Conservation (phyloP, 768 basidiomycete species). For the Russula foetens region DNA sequence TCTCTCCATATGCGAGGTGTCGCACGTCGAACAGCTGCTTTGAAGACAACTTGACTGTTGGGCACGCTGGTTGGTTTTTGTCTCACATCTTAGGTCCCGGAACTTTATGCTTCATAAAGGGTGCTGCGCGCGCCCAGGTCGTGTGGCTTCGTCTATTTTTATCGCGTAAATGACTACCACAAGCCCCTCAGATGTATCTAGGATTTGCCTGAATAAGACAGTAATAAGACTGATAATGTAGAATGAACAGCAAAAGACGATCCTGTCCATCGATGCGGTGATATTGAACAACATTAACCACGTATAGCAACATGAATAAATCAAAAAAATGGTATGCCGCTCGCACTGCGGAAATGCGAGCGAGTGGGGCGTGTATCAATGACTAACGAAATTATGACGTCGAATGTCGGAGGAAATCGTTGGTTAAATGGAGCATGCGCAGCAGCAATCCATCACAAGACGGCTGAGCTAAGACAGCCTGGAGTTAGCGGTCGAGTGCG, state of each 20-base stretch:
- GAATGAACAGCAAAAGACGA: neutral
- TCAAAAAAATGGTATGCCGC: constrained; percentile 9
- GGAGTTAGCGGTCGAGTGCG: constrained; percentile 9
- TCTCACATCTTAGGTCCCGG: neutral
- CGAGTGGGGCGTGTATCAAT: constrained; percentile 1
- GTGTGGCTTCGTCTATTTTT: neutral
- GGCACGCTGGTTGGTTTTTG: neutral
- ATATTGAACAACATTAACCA: constrained; percentile 25
- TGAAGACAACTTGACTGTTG: constrained; percentile 1
- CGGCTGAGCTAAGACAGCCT: constrained; percentile 10
- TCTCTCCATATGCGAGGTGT: constrained; percentile 46
- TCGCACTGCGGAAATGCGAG: neutral
- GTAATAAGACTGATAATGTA: too few relatives aligned
- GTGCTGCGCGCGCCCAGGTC: neutral
- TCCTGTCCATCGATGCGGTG: constrained; percentile 19
- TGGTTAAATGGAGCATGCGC: constrained; percentile 16
- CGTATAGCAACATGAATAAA: constrained; percentile 19
- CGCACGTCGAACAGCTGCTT: constrained; percentile 26
- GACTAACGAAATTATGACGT: neutral
- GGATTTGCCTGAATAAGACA: neutral
- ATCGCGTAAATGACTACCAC: neutral
- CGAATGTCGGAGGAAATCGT: constrained; percentile 5
- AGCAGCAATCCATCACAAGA: neutral
- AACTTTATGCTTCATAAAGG: neutral
- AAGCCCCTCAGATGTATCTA: neutral